Evolutionary conservation across 495 filamentous ascomycete genomes (phyloP).

Genomic region (Lophiostoma macrostomum): DNA sequence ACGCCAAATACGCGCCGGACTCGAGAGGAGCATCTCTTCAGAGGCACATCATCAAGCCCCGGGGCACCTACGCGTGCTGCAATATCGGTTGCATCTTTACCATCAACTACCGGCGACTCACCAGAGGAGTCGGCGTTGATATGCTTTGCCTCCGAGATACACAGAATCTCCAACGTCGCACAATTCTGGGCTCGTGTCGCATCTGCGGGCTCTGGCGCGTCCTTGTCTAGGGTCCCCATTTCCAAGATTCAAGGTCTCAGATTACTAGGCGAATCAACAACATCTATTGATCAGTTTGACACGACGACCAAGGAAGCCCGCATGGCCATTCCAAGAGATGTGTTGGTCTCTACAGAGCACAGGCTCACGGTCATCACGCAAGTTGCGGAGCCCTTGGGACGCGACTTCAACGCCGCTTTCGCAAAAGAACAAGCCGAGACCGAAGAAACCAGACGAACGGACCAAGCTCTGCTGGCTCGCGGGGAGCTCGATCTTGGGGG

Average conservation of each 20-base stretch:
- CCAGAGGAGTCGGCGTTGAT: constrained; percentile 42
- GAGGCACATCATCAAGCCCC: constrained; percentile 42
- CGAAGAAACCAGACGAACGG: constrained; percentile 22
- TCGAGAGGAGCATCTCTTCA: constrained; percentile 55
- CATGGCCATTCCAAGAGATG: constrained; percentile 28
- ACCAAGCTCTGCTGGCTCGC: constrained; percentile 38
- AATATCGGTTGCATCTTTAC: constrained; percentile 53
- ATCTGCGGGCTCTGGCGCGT: constrained; percentile 22
- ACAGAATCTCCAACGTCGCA: constrained; percentile 38
- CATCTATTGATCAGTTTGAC: constrained; percentile 34
- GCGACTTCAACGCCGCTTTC: constrained; percentile 15
- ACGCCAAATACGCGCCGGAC: constrained; percentile 73
- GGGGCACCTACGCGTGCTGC: constrained; percentile 54
- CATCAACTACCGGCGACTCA: constrained; percentile 20
- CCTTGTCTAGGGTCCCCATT: constrained; percentile 34
- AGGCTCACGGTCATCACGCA: constrained; percentile 37
- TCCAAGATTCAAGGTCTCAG: constrained; percentile 33
- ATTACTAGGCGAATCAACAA: constrained; percentile 34
- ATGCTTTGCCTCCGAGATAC: constrained; percentile 41
- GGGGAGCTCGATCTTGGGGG: constrained; percentile 42
- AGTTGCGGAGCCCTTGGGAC: constrained; percentile 7
- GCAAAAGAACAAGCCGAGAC: constrained; percentile 22
- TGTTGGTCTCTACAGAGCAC: constrained; percentile 39
- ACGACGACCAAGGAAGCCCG: constrained; percentile 28
- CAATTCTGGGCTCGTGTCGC: constrained; percentile 39